phyloP scores from a whole-genome alignment of 345 rosid genomes.

The Triadica sebifera region DNA sequence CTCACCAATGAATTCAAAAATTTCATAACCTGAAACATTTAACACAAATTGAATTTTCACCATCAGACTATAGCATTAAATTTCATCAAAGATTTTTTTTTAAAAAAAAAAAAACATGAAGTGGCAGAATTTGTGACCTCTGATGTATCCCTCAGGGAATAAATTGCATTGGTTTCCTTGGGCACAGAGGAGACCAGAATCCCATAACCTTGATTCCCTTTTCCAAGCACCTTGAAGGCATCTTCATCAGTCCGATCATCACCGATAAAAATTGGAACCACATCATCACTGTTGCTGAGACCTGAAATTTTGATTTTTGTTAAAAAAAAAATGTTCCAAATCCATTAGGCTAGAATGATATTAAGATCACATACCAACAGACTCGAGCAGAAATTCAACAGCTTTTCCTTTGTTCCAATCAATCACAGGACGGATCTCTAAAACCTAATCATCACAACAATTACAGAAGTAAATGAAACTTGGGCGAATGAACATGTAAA shows the following conservation, averaged over 20 bases:
- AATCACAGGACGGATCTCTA: slow-evolving; percentile 92
- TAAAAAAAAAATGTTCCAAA: too few relatives aligned
- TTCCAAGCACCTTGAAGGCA: slow-evolving; percentile 81
- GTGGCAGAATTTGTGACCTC: slow-evolving; percentile 46
- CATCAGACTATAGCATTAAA: background rate
- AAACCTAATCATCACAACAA: slow-evolving; percentile 49
- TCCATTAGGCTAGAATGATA: background rate
- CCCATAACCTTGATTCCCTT: slow-evolving; percentile 66
- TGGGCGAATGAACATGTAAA: too few relatives aligned
- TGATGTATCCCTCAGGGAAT: slow-evolving; percentile 72
- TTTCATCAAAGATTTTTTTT: background rate
- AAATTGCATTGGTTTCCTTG: slow-evolving; percentile 70
- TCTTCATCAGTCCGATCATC: slow-evolving; percentile 92
- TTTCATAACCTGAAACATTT: slow-evolving; percentile 63
- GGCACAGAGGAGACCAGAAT: slow-evolving; percentile 79
- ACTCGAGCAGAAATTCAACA: slow-evolving; percentile 82
- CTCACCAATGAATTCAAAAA: slow-evolving; percentile 66
- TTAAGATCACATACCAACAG: slow-evolving; percentile 55
- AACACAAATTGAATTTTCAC: background rate
- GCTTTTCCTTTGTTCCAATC: slow-evolving; percentile 99
- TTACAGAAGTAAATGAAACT: background rate
- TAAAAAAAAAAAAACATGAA: background rate
- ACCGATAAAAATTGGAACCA: slow-evolving; percentile 82
- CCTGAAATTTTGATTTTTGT: slow-evolving; percentile 37
- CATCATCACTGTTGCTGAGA: slow-evolving; percentile 54